A percentile compares a stretch with the other conserved stretches of the same genome.
These are phyloP conservation scores for Inga leiocalycina DNA, from an alignment of 306 rosid genomes.

Conservation along the genomic window DNA sequence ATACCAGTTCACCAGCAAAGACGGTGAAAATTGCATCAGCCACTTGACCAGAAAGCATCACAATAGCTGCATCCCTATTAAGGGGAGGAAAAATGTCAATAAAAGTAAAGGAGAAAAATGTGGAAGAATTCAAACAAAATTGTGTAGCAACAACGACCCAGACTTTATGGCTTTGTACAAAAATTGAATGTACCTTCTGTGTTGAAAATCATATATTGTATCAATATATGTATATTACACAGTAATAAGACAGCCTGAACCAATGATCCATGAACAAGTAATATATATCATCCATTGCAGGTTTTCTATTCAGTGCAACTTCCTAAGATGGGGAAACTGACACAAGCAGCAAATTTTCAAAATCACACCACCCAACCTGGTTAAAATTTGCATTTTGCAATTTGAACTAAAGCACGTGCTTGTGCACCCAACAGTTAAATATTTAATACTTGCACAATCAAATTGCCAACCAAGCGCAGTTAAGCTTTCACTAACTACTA, in stretches of 20 bases:
- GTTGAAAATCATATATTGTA: background rate
- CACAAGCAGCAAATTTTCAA: constrained; percentile 5
- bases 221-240: background rate
- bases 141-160: background rate
- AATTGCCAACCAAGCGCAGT: background rate
- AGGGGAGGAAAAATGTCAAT: background rate
- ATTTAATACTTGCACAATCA: background rate
- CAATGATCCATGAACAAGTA: background rate
- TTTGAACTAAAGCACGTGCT: background rate
- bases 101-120: constrained; percentile 1
- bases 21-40: constrained; percentile 89
- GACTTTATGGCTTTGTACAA: background rate
- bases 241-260: background rate
- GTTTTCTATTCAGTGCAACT: background rate
- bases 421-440: background rate
- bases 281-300: background rate
- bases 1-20: constrained; percentile 95
- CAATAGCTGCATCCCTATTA: constrained; percentile 78
- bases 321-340: constrained; percentile 23
- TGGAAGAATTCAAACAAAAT: constrained; percentile 18
- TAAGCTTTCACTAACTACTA: constrained; percentile 6
- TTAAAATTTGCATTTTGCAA: constrained; percentile 16
- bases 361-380: background rate
- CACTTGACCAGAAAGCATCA: constrained; percentile 97
- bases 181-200: constrained; percentile 7